Evolutionary conservation across 1,284 basidiomycete genomes (phyloP), one percentile per base, ranked within the genome.

Genomic region (Ustilago sp.): DNA sequence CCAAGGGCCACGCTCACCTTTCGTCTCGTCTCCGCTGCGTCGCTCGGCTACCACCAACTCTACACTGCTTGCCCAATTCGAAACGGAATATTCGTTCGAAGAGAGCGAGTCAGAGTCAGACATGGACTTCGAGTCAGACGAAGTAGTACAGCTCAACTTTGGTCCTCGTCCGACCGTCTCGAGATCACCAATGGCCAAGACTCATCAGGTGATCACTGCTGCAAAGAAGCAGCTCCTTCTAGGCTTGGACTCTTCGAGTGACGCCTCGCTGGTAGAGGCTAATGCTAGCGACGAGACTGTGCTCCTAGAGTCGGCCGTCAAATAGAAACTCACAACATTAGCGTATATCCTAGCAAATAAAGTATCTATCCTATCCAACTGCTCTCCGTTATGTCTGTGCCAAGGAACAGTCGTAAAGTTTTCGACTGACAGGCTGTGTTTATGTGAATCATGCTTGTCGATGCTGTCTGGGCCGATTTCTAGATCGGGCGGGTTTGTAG

Each of bases 251-350:
- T 68, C 65, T 17, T 59, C 67, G 19, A 53, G 52, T 19, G 67
- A 63, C 11, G 43, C 59, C 2, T 57, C 53, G 3, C 19, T 53
- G 32, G 35, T 47, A 28, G 60, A 60, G 9, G 62, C 59, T 4
- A 52, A 50, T 17, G 59, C 45, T n/a, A 45, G 41, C 4, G 72
- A 74, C 43, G 60, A 67, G 47, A 70, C 72, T 17, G 53, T 74
- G 19, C 34, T 74, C 15, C 31, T 74, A 36, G 62, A 58, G n/a
- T 39, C 32, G 19, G 39, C 34, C 15, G 51, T 11, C 53, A 32
- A 59, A 15, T 9, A 3, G 12, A 34, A n/a, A 17, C 13, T 15
- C 9, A n/a, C 23, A 12, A 43, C 7, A 15, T 53, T n/a, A 41
- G 7, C 56, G 53, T 63, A 55, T 63, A 59, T 48, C 58, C 58